Conservation (phyloP, 805 yeast genomes). For the Lachancea thermotolerans region DNA sequence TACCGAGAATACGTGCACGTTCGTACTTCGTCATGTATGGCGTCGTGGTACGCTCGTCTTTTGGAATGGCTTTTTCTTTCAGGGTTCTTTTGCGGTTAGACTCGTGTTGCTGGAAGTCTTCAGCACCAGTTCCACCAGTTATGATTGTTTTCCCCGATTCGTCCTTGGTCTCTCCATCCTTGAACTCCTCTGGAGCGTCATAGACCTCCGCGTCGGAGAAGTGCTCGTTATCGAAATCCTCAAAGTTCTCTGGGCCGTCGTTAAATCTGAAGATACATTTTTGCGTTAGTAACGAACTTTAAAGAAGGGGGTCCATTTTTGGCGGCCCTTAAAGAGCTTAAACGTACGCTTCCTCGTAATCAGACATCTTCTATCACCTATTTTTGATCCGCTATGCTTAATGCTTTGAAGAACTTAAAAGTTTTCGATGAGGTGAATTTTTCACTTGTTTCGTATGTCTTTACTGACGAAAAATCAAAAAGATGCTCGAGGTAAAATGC, state of each 20-base stretch:
- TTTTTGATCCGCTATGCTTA: not conserved
- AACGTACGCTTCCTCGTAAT: constrained; percentile 44
- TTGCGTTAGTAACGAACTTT: not conserved
- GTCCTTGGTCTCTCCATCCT: constrained; percentile 33
- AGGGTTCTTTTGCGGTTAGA: constrained; percentile 51
- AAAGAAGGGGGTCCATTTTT: not conserved
- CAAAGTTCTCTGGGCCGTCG: constrained; percentile 62
- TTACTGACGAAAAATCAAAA: not conserved
- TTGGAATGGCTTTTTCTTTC: constrained; percentile 81
- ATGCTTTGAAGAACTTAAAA: not conserved
- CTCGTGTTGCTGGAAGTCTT: constrained; percentile 32
- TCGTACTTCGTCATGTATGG: constrained; percentile 99
- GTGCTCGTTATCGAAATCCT: constrained; percentile 81
- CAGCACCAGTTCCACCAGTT: constrained; percentile 61
- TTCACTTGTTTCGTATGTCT: not conserved
- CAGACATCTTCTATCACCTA: constrained; percentile 37
- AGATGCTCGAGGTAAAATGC: not conserved
- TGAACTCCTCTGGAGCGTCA: constrained; percentile 31
- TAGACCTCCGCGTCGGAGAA: constrained; percentile 65
- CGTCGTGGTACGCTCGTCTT: constrained; percentile 84
- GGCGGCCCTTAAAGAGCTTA: not conserved
- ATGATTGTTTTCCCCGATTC: constrained; percentile 68
- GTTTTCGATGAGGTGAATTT: not conserved
- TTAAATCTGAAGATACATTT: constrained; percentile 40
- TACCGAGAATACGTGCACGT: constrained; percentile 94